These are phyloP conservation scores for Globisporangium cederbergense DNA, from an alignment of 352 stramenopile genomes.

Conservation along the genomic window DNA sequence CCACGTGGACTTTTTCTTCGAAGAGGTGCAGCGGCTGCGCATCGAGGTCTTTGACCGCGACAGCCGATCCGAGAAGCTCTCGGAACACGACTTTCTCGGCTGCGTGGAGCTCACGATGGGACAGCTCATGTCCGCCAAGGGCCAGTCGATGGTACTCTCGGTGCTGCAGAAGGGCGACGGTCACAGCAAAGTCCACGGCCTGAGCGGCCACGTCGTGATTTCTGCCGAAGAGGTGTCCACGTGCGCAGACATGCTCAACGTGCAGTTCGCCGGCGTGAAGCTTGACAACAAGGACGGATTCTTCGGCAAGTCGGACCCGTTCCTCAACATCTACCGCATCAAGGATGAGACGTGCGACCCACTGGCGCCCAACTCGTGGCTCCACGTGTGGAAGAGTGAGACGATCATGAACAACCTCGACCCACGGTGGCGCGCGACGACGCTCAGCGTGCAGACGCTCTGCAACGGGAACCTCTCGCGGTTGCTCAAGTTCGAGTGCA, in stretches of 20 bases:
- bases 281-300: conserved; percentile 79
- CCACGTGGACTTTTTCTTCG: conserved; percentile 74
- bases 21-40: conserved; percentile 75
- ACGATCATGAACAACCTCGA: conserved; percentile 70
- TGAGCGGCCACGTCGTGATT: conserved; percentile 64
- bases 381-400: conserved; percentile 64
- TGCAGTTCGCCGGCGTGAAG: conserved; percentile 58
- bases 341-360: conserved; percentile 41
- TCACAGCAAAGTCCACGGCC: conserved; percentile 31
- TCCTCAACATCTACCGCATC: conserved; percentile 72
- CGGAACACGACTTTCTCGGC: conserved; percentile 65
- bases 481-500: conserved; percentile 66
- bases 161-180: conserved; percentile 46
- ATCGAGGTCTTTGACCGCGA: conserved; percentile 83
- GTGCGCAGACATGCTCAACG: conserved; percentile 58
- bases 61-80: conserved; percentile 53
- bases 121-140: conserved; percentile 62
- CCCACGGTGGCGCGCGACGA: conserved; percentile 52
- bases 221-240: conserved; percentile 66
- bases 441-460: conserved; percentile 56
- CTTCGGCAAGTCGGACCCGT: conserved; percentile 74
- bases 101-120: conserved; percentile 79
- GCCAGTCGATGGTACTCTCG: conserved; percentile 55
- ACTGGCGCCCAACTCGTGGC: conserved; percentile 37
- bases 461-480: conserved; percentile 64